Conservation (phyloP, 306 rosid genomes). For the Lathyrus tuberosus region DNA sequence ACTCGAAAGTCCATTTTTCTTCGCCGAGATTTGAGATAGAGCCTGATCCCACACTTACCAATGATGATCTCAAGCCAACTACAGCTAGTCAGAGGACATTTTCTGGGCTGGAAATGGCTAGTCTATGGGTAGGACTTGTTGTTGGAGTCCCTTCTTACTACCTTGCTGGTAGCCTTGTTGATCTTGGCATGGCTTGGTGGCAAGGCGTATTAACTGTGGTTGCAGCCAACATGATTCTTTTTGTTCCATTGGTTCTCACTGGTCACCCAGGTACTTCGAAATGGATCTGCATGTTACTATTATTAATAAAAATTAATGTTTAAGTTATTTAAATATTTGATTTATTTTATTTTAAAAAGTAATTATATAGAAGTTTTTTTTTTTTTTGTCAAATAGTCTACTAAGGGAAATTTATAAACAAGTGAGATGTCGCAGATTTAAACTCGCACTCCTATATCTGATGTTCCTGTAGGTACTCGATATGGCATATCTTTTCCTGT, state of each 20-base stretch:
- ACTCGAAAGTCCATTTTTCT: constrained; percentile 10
- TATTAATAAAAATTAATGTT: too few species aligned
- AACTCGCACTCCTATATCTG: too few species aligned
- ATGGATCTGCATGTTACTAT: background rate
- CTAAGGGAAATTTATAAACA: too few species aligned
- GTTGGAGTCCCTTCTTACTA: constrained; percentile 91
- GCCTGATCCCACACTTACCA: constrained; percentile 56
- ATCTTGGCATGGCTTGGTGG: constrained; percentile 98
- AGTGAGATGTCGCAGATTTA: too few species aligned
- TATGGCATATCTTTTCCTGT: constrained; percentile 91
- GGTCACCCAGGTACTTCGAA: constrained; percentile 70
- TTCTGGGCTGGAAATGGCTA: constrained; percentile 70
- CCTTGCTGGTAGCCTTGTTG: constrained; percentile 89
- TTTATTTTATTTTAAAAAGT: too few species aligned
- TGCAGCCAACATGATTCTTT: constrained; percentile 60
- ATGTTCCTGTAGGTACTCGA: constrained; percentile 55
- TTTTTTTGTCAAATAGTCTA: too few species aligned
- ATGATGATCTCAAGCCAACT: constrained; percentile 83
- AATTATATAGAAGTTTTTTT: too few species aligned
- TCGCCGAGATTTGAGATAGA: constrained; percentile 17
- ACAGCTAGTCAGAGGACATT: constrained; percentile 56
- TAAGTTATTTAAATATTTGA: too few species aligned
- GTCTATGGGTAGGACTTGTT: constrained; percentile 84
- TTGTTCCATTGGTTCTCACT: constrained; percentile 66
- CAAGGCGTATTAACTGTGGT: constrained; percentile 87